Evolutionary conservation across 2,329 filamentous ascomycete species (phyloP).

Genomic region (Cordyceps militaris): DNA sequence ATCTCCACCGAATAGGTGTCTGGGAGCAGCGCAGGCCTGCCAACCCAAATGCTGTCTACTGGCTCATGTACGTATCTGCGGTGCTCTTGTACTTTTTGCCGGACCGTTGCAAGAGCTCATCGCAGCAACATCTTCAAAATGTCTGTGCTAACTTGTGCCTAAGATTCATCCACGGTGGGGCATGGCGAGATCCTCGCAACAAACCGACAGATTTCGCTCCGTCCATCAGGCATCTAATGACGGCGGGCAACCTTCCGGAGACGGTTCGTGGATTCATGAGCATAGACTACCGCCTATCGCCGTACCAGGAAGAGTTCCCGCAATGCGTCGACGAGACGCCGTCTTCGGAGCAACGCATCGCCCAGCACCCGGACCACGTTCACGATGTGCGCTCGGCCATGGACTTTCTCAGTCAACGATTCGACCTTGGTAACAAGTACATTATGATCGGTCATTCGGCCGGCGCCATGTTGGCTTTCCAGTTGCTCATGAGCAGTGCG

Average conservation of each 20-base stretch:
- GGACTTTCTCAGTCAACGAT: conserved; percentile 37
- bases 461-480: conserved; percentile 56
- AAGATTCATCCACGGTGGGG: conserved; percentile 55
- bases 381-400: conserved; percentile 49
- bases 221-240: conserved; percentile 36
- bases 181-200: conserved; percentile 53
- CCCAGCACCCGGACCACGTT: conserved; percentile 53
- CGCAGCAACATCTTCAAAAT: background rate
- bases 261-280: conserved; percentile 56
- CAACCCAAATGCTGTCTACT: conserved; percentile 22
- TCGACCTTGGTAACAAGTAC: conserved; percentile 41
- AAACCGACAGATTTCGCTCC: conserved; percentile 39
- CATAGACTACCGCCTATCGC: conserved; percentile 55
- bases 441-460: conserved; percentile 56
- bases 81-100: background rate
- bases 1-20: conserved; percentile 39
- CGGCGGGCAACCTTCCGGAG: conserved; percentile 19
- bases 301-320: conserved; percentile 18
- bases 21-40: conserved; percentile 30
- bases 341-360: conserved; percentile 31
- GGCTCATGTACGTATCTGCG: conserved; percentile 29
- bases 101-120: background rate
- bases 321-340: conserved; percentile 16
- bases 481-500: conserved; percentile 43
- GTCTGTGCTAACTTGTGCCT: conserved; percentile 3